Evolutionary conservation across 2,329 filamentous ascomycete species (phyloP), one percentile per base, ranked within the genome.

Genomic region (Thyridium curvatum): DNA sequence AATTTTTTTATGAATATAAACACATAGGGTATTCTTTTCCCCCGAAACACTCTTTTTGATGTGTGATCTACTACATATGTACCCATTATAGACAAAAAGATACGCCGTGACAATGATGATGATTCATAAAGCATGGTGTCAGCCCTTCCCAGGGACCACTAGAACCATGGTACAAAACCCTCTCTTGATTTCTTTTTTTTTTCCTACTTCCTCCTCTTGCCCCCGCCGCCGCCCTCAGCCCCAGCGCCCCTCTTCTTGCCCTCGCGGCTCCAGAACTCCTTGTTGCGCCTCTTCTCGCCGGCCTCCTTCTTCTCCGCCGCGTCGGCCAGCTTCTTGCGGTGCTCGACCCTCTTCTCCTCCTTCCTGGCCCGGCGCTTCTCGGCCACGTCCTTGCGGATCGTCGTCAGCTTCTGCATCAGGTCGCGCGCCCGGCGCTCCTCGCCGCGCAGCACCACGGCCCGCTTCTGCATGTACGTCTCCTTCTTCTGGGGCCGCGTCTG

Each of bases 211-310:
- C 55, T 55, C 42, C 63, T 57, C 56, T 67, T 67, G 8, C 63
- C 61, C 8, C 59, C 59, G 5, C 58, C 65, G 12, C 55, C 64
- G 8, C 56, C 63, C 6, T 64, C 62, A 13, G 69, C 67, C 3
- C 54, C 61, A 2, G 63, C 61, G 40, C 62, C 67, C 46, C 76
- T 63, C 66, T 79, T 79, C 69, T 84, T 86, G 9, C 93, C 93
- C 65, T 98, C 94, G 53, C 81, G 82, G 52, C 80, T 73, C 93
- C 93, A 98, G 58, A 81, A 98, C 52, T 95, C 90, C 60, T 94
- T 84, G 58, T 81, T 84, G 69, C 98, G 91, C 52, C 80, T 79
- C 78, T 90, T 94, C 68, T 97, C 90, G 38, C 90, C 72, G 44
- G 82, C 86, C 41, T 76, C 77, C 66, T 87, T 86, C 79, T 89